A percentile compares a stretch with the other conserved stretches of the same genome.
phyloP scores from a whole-genome alignment of 768 basidiomycete species.

The Boletus insuetus region DNA sequence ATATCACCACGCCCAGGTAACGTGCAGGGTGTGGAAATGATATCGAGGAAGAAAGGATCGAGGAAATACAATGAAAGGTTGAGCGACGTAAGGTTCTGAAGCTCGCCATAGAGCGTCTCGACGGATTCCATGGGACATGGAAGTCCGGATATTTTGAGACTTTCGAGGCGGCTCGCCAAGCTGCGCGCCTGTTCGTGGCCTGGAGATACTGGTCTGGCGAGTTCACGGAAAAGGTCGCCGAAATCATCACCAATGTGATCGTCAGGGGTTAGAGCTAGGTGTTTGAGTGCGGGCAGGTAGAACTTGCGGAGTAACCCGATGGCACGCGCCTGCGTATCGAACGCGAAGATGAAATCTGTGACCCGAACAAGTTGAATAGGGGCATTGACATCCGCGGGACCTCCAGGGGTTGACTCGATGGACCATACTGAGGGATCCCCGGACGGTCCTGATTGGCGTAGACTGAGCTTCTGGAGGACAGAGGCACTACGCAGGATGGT shows the following conservation, averaged over 20 bases:
- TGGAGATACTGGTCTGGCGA: slow-evolving; percentile 31
- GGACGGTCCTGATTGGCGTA: slow-evolving; percentile 58
- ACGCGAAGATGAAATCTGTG: slow-evolving; percentile 44
- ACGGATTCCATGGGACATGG: slow-evolving; percentile 38
- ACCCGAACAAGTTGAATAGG: slow-evolving; percentile 31
- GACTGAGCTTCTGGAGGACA: slow-evolving; percentile 48
- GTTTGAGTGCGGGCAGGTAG: slow-evolving; percentile 34
- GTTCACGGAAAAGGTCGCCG: slow-evolving; percentile 43
- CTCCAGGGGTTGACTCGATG: slow-evolving; percentile 12
- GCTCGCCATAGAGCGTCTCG: slow-evolving; percentile 39
- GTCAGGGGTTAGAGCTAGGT: slow-evolving; percentile 48
- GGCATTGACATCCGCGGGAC: slow-evolving; percentile 26
- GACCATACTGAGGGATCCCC: slow-evolving; percentile 40
- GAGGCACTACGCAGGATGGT: slow-evolving; percentile 53
- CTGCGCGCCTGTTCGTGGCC: slow-evolving; percentile 37
- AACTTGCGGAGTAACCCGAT: slow-evolving; percentile 25
- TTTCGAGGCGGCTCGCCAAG: slow-evolving; percentile 44
- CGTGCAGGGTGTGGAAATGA: not conserved
- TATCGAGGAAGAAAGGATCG: not conserved
- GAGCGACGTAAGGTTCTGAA: slow-evolving; percentile 46
- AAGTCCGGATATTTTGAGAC: slow-evolving; percentile 52
- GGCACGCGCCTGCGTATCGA: slow-evolving; percentile 47
- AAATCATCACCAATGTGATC: slow-evolving; percentile 45
- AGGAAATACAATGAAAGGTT: not conserved
- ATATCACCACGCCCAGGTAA: not conserved